Conservation (phyloP, 1,284 basidiomycete genomes). For the Tylopilus sp. region DNA sequence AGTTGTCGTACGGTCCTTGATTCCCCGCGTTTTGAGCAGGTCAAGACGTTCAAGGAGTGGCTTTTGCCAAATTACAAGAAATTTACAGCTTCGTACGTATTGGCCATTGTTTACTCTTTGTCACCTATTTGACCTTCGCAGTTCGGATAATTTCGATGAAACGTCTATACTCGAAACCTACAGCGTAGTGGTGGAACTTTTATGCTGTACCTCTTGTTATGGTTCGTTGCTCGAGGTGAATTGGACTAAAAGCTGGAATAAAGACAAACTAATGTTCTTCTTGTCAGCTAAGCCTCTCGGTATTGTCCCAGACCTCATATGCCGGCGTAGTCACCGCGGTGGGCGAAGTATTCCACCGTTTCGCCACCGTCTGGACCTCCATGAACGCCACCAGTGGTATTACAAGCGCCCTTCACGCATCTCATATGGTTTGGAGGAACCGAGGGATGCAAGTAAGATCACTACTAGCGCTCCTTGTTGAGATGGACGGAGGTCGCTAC, state of each 20-base stretch:
- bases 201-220: slow-evolving; percentile 72
- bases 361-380: slow-evolving; percentile 78
- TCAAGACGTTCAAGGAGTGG: slow-evolving; percentile 75
- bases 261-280: slow-evolving; percentile 12
- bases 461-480: slow-evolving; percentile 69
- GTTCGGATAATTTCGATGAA: slow-evolving; percentile 40
- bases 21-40: slow-evolving; percentile 77
- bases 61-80: slow-evolving; percentile 61
- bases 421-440: slow-evolving; percentile 71
- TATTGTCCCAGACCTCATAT: slow-evolving; percentile 63
- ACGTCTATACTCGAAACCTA: slow-evolving; percentile 60
- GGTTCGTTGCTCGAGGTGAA: slow-evolving; percentile 74
- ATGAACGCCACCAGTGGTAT: slow-evolving; percentile 75
- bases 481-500: slow-evolving; percentile 70
- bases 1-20: slow-evolving; percentile 59
- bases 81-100: slow-evolving; percentile 51
- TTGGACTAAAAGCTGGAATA: slow-evolving; percentile 4
- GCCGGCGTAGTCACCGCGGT: slow-evolving; percentile 67
- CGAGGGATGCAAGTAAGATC: slow-evolving; percentile 72
- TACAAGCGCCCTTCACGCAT: slow-evolving; percentile 66
- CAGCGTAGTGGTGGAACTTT: slow-evolving; percentile 66
- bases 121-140: slow-evolving; percentile 14
- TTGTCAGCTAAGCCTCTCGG: slow-evolving; percentile 66
- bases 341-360: slow-evolving; percentile 73
- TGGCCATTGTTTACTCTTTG: background rate